Percentiles rank a stretch among this genome's conserved stretches.
phyloP scores from a whole-genome alignment of 768 basidiomycete species.

The Lanmaoa rubissima region DNA sequence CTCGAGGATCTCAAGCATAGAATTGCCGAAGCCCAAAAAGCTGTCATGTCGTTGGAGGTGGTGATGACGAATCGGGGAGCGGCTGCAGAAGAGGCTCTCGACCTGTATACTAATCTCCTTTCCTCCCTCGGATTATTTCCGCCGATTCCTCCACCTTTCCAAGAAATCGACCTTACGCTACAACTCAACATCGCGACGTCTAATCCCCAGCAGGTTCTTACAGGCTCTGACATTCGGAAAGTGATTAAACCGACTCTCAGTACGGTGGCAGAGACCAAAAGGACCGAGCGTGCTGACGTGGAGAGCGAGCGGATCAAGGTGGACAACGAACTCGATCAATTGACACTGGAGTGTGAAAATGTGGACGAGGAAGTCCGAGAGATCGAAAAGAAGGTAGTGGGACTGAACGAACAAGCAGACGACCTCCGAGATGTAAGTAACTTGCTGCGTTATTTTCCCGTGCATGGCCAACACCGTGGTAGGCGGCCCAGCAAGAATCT shows the following conservation, averaged over 20 bases:
- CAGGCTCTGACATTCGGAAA: constrained; percentile 68
- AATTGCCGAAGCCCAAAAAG: constrained; percentile 68
- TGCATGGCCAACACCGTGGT: constrained; percentile 4
- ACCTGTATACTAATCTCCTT: constrained; percentile 73
- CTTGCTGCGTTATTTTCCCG: not conserved
- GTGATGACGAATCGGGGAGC: constrained; percentile 75
- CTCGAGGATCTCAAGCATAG: constrained; percentile 77
- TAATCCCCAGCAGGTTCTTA: constrained; percentile 64
- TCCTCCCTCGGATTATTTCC: constrained; percentile 77
- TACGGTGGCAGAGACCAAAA: constrained; percentile 66
- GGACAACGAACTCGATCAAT: constrained; percentile 80
- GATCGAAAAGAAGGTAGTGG: constrained; percentile 69
- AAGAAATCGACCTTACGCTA: constrained; percentile 73
- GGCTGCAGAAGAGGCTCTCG: constrained; percentile 78
- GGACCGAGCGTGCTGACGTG: constrained; percentile 63
- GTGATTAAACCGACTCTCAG: constrained; percentile 76
- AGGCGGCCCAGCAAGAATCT: constrained; percentile 81
- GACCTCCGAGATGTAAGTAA: constrained; percentile 72
- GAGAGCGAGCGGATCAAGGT: constrained; percentile 79
- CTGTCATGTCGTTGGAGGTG: constrained; percentile 80
- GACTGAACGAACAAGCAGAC: constrained; percentile 72
- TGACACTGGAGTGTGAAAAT: constrained; percentile 76
- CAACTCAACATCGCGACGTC: constrained; percentile 78
- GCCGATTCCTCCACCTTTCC: constrained; percentile 65
- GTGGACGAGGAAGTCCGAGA: constrained; percentile 75